Evolutionary conservation across 192 early-diverging fungal genomes (phyloP).

Genomic region (Linnemannia exigua): DNA sequence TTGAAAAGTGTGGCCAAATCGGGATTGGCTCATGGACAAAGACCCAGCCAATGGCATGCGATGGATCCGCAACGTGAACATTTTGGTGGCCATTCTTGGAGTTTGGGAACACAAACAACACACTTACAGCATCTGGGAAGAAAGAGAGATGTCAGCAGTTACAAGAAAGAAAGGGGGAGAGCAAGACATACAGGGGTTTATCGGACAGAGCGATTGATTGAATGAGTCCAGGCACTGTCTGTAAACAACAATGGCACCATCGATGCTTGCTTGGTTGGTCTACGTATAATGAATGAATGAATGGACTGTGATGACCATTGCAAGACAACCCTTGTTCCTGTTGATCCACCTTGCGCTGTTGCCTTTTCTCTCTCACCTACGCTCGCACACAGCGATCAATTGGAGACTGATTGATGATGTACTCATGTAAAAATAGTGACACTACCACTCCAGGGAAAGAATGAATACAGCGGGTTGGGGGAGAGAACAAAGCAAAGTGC

Average conservation of each 20-base stretch:
- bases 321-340: no score
- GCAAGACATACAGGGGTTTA: constrained; percentile 1
- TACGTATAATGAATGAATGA: not conserved
- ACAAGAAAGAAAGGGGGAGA: not conserved
- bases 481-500: not conserved
- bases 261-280: not conserved
- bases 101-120: not conserved
- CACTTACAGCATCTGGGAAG: not conserved
- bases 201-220: not conserved
- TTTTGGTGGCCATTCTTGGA: constrained; percentile 6
- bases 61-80: constrained; percentile 2
- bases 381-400: not conserved
- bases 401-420: not conserved
- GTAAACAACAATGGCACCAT: not conserved
- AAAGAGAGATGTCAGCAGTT: not conserved
- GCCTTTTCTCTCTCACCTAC: not conserved
- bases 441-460: not conserved
- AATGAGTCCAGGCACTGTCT: not conserved
- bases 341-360: not conserved
- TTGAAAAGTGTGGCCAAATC: not conserved
- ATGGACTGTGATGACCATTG: no score
- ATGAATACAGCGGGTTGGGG: not conserved
- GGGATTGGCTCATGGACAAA: not conserved
- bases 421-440: not conserved
- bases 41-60: not conserved